Base-by-base conservation (phyloP, 2,329 filamentous ascomycete species). In the Pseudocercospora musae region DNA sequence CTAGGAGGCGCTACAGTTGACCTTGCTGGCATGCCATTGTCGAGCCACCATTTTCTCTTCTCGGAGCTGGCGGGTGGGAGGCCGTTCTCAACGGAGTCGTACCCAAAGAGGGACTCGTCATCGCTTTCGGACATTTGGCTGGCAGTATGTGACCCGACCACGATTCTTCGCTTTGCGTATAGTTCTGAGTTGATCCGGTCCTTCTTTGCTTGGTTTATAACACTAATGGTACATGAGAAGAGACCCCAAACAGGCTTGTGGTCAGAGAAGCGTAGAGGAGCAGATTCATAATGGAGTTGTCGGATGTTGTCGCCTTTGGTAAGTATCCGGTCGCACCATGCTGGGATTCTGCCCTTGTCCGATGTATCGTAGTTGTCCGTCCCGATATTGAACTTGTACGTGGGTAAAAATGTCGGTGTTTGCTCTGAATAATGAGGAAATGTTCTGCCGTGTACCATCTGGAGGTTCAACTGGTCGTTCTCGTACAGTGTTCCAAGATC, bases 281-380 rank as follows among this genome's bases (percentile, higher is more conserved):
- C 92, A 58, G 86, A 89, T 71, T 91, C 86, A 76, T 99, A 99
- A 31, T 90, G 84, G 10, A 90, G 81, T 74, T 98, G 95, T 46
- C 88, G 87, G 37, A 99, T 83, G 69, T 92, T 93, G 63, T 85
- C 80, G 7, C 95, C 95, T 78, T 93, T 96, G 62, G 91, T 89
- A 8, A 99, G 79, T 50, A 99, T 90, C 40, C 95, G 90, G 76
- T 99, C 95, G 64, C 93, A 97, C 95, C 95, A 99, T 0, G 95
- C 95, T 2, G 95, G 95, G 65, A 98, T 97, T 15, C 95, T 88
- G 59, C 89, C 87, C 76, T 99, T 99, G 72, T 98, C 94, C 54
- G 94, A 97, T 9, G 90, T 94, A 75, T 99, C 95, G 75, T 97
- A 99, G 57, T 84, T 84, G 75, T 98, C 92, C 3, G 86, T 90